Evolutionary conservation across 192 early-diverging fungal species (phyloP).

Genomic region (Linnemannia hyalina): DNA sequence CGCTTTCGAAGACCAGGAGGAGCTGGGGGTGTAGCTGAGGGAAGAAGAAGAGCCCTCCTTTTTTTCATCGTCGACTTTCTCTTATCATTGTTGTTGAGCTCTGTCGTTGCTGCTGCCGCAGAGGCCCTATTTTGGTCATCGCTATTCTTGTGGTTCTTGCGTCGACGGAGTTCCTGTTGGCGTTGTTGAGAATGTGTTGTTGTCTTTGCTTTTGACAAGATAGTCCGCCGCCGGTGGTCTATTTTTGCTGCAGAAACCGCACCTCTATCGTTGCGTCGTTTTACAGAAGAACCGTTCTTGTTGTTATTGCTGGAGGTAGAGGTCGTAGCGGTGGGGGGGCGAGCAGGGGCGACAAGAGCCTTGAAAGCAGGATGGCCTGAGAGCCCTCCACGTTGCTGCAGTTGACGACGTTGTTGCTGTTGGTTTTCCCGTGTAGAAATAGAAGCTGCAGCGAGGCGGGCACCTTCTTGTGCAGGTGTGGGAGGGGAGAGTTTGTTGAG

Average conservation of each 20-base stretch:
- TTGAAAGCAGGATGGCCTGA: neutral
- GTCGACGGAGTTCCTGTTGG: conserved; percentile 1
- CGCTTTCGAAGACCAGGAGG: neutral
- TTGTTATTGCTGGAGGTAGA: neutral
- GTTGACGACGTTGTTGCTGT: neutral
- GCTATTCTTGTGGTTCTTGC: conserved; percentile 7
- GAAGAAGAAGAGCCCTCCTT: neutral
- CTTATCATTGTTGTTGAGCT: neutral
- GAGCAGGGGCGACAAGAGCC: neutral
- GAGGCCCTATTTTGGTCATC: conserved; percentile 2
- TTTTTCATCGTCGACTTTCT: neutral
- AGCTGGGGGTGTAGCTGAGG: neutral
- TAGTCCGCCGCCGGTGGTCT: neutral
- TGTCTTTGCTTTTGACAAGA: neutral
- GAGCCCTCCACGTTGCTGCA: neutral
- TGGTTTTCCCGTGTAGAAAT: neutral
- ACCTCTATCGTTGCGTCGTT: neutral
- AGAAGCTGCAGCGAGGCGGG: neutral
- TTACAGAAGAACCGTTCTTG: neutral
- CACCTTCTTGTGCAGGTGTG: neutral
- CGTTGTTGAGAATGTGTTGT: neutral
- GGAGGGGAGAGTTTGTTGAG: neutral
- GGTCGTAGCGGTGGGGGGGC: neutral
- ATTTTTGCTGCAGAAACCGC: conserved; percentile 8
- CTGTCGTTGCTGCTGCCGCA: neutral